These are phyloP conservation scores for Clonostachys byssicola DNA, from an alignment of 2,329 filamentous ascomycete genomes.

Conservation along the genomic window DNA sequence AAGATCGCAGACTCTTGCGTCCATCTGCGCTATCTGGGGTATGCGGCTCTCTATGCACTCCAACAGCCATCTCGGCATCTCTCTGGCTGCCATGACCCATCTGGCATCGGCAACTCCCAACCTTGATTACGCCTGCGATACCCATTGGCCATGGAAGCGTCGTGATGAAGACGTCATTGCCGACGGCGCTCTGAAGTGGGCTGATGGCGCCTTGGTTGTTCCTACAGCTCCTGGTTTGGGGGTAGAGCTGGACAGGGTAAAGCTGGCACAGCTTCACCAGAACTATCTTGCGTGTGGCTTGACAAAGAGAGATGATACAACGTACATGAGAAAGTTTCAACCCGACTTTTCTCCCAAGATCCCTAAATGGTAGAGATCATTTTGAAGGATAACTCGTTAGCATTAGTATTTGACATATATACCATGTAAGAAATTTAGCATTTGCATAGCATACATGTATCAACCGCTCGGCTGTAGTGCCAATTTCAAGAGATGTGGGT, in stretches of 20 bases:
- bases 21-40: conserved; percentile 31
- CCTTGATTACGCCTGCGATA: conserved; percentile 36
- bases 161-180: conserved; percentile 32
- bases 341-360: conserved; percentile 24
- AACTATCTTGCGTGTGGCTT: conserved; percentile 31
- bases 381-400: too few species aligned
- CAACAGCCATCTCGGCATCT: conserved; percentile 35
- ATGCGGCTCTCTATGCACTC: conserved; percentile 36
- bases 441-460: too few species aligned
- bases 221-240: conserved; percentile 27
- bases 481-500: too few species aligned
- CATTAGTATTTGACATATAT: too few species aligned
- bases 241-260: conserved; percentile 28
- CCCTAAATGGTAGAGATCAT: conserved; percentile 19
- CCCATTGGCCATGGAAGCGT: conserved; percentile 39
- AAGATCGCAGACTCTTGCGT: conserved; percentile 28
- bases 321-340: conserved; percentile 26
- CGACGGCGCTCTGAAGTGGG: conserved; percentile 28
- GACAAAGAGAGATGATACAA: conserved; percentile 27
- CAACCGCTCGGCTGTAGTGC: too few species aligned
- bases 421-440: too few species aligned
- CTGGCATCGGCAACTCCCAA: conserved; percentile 32
- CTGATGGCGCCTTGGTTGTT: conserved; percentile 25
- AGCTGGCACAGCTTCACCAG: conserved; percentile 24
- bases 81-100: conserved; percentile 36